Evolutionary conservation across 352 stramenopile species (phyloP), one percentile per base, ranked within the genome.

Genomic region (Phytophthora syringae): DNA sequence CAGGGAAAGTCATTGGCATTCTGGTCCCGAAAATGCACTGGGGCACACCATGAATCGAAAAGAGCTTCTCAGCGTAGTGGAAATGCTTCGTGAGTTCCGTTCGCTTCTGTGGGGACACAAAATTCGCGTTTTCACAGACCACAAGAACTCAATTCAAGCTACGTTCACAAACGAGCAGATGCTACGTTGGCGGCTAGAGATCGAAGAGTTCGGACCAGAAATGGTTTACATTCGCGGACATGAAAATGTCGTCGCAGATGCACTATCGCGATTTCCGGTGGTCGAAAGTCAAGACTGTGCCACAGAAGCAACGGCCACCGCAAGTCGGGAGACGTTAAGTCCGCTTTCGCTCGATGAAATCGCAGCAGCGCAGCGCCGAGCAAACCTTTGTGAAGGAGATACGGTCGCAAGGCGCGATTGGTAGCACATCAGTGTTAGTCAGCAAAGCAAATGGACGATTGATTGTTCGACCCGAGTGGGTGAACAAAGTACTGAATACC

Each of bases 131-230:
- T 39, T 44, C 27, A 64, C 56, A 2, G 56, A 64, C 25, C 56
- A 64, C 36, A 30, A 50, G 36, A 63, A 63, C 45, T 25, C 54
- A 7, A 56, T 15, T 12, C 56, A 64, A 13, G 47, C 15, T 1
- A 47, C 56, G 4, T 64, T 57, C 20, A 55, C 50, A 18, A 49
- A 64, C 27, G 39, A 57, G 12, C 47, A 64, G 15, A 58, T 58
- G 47, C 42, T 52, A 28, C 18, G 47, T 2, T 56, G 57, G 18
- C 11, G 47, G 3, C 22, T 65, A 3, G 57, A 58, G 37, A 58
- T 65, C 13, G 37, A 65, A 24, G 37, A 58, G 37, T 65, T 58
- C 22, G 57, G 37, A 2, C 42, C 54, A 1, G 7, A 7, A 5
- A 7, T 49, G 7, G 28, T 54, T 27, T 65, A 58, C 18, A 44